Evolutionary conservation across 768 basidiomycete species (phyloP).

Genomic region (Mycena floridula): DNA sequence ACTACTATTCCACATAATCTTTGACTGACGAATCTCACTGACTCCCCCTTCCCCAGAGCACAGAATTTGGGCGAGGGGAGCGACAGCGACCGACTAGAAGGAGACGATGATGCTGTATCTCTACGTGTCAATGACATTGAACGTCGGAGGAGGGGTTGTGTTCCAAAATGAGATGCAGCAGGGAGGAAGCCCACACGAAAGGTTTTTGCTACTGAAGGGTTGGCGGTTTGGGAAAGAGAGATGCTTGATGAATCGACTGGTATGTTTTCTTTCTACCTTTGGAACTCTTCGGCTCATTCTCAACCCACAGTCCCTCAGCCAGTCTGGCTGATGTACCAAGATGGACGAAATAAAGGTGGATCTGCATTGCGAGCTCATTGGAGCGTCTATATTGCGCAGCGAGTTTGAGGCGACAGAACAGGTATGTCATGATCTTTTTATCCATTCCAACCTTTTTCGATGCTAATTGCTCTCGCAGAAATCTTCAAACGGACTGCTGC

Average conservation of each 20-base stretch:
- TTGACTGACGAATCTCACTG: too few species aligned
- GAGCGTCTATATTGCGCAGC: slow-evolving; percentile 60
- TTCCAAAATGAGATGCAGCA: slow-evolving; percentile 65
- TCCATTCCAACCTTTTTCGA: too few species aligned
- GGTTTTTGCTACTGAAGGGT: slow-evolving; percentile 63
- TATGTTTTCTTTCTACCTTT: slow-evolving; percentile 11
- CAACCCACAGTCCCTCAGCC: slow-evolving; percentile 46
- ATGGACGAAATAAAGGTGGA: slow-evolving; percentile 64
- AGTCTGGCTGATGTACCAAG: slow-evolving; percentile 42
- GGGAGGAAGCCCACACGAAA: slow-evolving; percentile 72
- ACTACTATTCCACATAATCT: too few species aligned
- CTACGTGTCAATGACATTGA: too few species aligned
- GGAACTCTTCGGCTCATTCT: neutral
- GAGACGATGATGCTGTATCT: too few species aligned
- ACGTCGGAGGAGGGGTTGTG: too few species aligned
- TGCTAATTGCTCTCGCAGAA: too few species aligned
- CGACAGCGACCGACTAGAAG: too few species aligned
- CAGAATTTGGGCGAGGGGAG: too few species aligned
- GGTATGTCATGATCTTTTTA: slow-evolving; percentile 29
- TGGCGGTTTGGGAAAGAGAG: slow-evolving; percentile 23
- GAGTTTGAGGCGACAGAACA: slow-evolving; percentile 63
- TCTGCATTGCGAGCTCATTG: slow-evolving; percentile 61
- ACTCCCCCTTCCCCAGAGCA: too few species aligned
- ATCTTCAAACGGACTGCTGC: too few species aligned
- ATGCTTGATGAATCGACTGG: slow-evolving; percentile 14